Conservation (phyloP, 352 stramenopile genomes). For the Phytophthora gonapodyides region DNA sequence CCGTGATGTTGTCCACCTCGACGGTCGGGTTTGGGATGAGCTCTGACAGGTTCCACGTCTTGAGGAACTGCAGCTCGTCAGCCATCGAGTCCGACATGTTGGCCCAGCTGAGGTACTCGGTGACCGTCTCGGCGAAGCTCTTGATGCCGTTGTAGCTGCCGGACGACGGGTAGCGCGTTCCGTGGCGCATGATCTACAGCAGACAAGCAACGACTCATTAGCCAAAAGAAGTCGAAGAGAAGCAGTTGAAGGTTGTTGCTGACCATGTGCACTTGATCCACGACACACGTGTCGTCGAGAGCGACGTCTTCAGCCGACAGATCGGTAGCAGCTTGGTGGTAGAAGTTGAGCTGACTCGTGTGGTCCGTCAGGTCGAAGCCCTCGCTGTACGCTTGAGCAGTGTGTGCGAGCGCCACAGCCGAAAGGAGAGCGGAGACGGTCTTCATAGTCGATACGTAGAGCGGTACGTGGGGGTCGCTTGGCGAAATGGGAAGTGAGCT, state of each 20-base stretch:
- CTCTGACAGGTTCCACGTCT: slow-evolving; percentile 48
- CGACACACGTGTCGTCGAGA: slow-evolving; percentile 45
- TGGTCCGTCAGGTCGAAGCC: slow-evolving; percentile 61
- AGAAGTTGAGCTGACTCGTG: slow-evolving; percentile 65
- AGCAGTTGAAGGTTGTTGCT: background rate
- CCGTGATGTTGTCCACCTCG: slow-evolving; percentile 63
- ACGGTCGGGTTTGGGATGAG: slow-evolving; percentile 38
- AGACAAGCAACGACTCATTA: background rate
- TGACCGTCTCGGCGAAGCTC: slow-evolving; percentile 38
- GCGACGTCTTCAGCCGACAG: slow-evolving; percentile 43
- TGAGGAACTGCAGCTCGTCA: slow-evolving; percentile 51
- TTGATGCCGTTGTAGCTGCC: slow-evolving; percentile 54
- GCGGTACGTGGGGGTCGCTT: slow-evolving; percentile 10
- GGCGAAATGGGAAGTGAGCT: slow-evolving; percentile 34
- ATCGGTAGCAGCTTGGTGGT: slow-evolving; percentile 50
- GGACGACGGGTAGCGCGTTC: slow-evolving; percentile 57
- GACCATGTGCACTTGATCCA: slow-evolving; percentile 58
- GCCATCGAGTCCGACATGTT: slow-evolving; percentile 36
- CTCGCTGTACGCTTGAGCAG: slow-evolving; percentile 36
- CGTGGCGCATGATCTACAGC: slow-evolving; percentile 45
- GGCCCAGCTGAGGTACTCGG: slow-evolving; percentile 29
- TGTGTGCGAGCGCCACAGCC: slow-evolving; percentile 12
- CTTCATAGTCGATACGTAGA: slow-evolving; percentile 38
- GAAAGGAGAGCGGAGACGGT: slow-evolving; percentile 28
- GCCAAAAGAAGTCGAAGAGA: background rate